Base-by-base conservation (phyloP, 305 asterid genomes). In the Withania somnifera region DNA sequence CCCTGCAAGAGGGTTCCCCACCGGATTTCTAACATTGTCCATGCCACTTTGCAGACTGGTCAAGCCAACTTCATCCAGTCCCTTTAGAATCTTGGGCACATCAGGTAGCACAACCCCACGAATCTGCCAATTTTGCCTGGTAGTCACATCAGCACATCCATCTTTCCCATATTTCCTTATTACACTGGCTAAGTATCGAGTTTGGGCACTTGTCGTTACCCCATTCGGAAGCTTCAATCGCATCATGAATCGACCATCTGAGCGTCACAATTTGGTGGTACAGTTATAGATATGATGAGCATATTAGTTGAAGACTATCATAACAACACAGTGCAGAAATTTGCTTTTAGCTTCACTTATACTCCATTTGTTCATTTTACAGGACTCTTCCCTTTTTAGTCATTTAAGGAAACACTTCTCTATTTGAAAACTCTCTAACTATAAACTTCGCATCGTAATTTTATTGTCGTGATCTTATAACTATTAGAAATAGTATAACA, bases 181-280 rank as follows among this genome's bases (percentile, higher is more conserved):
- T 24, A 92, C 95, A 58, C 97, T 93, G 0, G 97, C 99, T 61
- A 95, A 84, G 77, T 90, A 95, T 14, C 98, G 89, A 3, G 98
- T 92, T 81, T 95, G 99, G 19, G 84, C 93, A 79, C 98, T 95
- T 36, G 97, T 94, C 22, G 99, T 92, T 22, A 93, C 94, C 52
- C 99, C 99, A 52, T 95, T 95, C 30, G 99, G 99, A 30, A 95
- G 98, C 94, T 95, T 95, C 80, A 95, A 83, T 58, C 99, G 89
- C 99, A 95, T 94, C 99, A 94, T 95, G 86, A 95, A 94, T 83
- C 99, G 86, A 11, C 98, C 99, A 84, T 94, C 99, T 95, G 89
- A 26, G 79, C 61, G 85, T 63, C 81, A 68, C 7, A 57, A 83
- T 78, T 7, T 40, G 14, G 20, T 34, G 75, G 80, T 50, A 82